A percentile compares a stretch with the other conserved stretches of the same genome.
Conservation (phyloP, 257 asterid genomes). For the Scutellaria minor region DNA sequence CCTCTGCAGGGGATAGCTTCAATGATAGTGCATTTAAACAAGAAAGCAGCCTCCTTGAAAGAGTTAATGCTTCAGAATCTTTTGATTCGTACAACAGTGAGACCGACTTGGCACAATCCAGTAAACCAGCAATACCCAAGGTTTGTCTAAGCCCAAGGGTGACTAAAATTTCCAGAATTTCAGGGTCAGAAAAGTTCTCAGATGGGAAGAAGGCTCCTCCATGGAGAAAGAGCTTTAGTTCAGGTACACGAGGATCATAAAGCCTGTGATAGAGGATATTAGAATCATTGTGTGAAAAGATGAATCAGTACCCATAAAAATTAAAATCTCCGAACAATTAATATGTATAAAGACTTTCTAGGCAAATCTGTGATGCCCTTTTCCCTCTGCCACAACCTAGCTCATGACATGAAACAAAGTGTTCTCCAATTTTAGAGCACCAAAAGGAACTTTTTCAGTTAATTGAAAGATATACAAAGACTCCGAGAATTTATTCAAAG, state of each 20-base stretch:
- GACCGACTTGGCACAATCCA: conserved; percentile 88
- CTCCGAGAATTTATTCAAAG: conserved; percentile 6
- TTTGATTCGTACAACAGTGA: conserved; percentile 60
- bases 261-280: conserved; percentile 61
- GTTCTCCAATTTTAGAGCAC: conserved; percentile 24
- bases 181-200: conserved; percentile 69
- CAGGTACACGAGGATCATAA: conserved; percentile 88
- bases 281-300: conserved; percentile 32
- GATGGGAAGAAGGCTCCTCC: conserved; percentile 79
- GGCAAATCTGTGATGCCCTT: conserved; percentile 11
- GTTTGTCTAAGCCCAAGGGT: conserved; percentile 79
- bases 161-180: conserved; percentile 68
- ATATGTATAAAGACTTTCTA: conserved; percentile 15
- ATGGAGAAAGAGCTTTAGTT: conserved; percentile 66
- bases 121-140: conserved; percentile 70
- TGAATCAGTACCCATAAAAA: background rate
- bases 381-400: conserved; percentile 19
- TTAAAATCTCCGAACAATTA: conserved; percentile 18
- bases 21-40: conserved; percentile 64
- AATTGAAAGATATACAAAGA: background rate
- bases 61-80: conserved; percentile 54
- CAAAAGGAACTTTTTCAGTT: background rate
- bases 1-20: conserved; percentile 53
- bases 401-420: conserved; percentile 8
- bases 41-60: conserved; percentile 70